Evolutionary conservation across 805 yeast genomes (phyloP).

Genomic region (Lachancea kluyveri): DNA sequence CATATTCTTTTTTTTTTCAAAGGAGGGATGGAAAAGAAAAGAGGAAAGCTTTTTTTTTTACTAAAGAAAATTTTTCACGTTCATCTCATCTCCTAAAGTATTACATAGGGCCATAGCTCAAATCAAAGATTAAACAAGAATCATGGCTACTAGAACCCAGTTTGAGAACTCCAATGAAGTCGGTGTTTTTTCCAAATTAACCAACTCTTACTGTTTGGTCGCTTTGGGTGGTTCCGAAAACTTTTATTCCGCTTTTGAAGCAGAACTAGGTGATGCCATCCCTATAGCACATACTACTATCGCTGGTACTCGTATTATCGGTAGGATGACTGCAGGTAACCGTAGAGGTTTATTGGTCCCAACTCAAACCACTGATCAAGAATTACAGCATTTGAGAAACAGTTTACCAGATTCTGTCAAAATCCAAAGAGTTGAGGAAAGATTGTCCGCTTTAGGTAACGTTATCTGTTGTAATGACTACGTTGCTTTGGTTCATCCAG

Average conservation of each 20-base stretch:
- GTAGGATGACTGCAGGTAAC: constrained; percentile 98
- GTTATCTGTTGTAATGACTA: constrained; percentile 98
- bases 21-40: no score
- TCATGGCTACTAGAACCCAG: constrained; percentile 67
- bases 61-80: neutral
- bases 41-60: no score
- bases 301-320: constrained; percentile 96
- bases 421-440: constrained; percentile 96
- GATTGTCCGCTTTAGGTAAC: constrained; percentile 93
- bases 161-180: constrained; percentile 86
- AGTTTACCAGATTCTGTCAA: constrained; percentile 91
- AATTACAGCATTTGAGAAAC: constrained; percentile 93
- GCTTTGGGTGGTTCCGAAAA: constrained; percentile 94
- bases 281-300: constrained; percentile 97
- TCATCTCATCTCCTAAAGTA: neutral
- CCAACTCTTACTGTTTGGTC: constrained; percentile 93
- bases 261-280: constrained; percentile 91
- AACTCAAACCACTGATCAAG: constrained; percentile 97
- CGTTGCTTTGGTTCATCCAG: constrained; percentile 98
- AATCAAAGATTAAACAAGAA: constrained; percentile 5
- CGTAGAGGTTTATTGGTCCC: constrained; percentile 97
- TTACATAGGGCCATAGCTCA: neutral
- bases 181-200: constrained; percentile 90
- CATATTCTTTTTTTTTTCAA: neutral
- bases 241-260: constrained; percentile 91